Evolutionary conservation across 208 protist species (phyloP).

Genomic region (Trypanosoma scelopori): DNA sequence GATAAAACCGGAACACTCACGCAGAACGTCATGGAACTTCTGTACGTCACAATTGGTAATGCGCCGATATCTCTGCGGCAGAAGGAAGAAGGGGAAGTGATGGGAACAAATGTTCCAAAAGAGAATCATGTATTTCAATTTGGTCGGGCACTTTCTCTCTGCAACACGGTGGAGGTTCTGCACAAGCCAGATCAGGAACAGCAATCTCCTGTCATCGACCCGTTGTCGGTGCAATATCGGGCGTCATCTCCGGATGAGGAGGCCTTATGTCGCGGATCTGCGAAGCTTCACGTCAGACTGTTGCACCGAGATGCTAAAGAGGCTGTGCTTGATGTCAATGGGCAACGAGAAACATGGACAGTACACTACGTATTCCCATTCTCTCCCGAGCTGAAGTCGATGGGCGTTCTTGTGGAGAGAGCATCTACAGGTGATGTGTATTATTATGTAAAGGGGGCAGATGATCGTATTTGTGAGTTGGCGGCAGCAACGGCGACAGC

Average conservation of each 20-base stretch:
- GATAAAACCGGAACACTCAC: constrained; percentile 97
- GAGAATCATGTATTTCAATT: constrained; percentile 46
- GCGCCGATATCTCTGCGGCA: constrained; percentile 5
- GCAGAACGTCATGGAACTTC: constrained; percentile 93
- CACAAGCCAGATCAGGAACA: background rate
- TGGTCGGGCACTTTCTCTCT: constrained; percentile 74
- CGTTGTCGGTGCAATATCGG: constrained; percentile 50
- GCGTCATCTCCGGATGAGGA: constrained; percentile 94
- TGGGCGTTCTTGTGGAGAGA: constrained; percentile 82
- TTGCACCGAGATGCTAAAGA: constrained; percentile 28
- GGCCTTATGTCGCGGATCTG: constrained; percentile 84
- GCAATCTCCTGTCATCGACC: background rate
- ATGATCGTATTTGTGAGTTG: constrained; percentile 76
- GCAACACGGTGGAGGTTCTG: constrained; percentile 86
- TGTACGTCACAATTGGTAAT: constrained; percentile 41
- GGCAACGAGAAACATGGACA: constrained; percentile 43
- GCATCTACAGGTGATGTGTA: constrained; percentile 30
- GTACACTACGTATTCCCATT: constrained; percentile 87
- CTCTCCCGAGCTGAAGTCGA: constrained; percentile 84
- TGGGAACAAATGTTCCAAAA: background rate
- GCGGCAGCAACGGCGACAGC: background rate
- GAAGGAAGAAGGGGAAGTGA: background rate
- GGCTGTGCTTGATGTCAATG: constrained; percentile 34
- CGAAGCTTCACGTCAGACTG: constrained; percentile 58
- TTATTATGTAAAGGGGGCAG: constrained; percentile 89